Evolutionary conservation across 352 stramenopile species (phyloP), one percentile per base, ranked within the genome.

Genomic region (Pythium vanterpoolii): DNA sequence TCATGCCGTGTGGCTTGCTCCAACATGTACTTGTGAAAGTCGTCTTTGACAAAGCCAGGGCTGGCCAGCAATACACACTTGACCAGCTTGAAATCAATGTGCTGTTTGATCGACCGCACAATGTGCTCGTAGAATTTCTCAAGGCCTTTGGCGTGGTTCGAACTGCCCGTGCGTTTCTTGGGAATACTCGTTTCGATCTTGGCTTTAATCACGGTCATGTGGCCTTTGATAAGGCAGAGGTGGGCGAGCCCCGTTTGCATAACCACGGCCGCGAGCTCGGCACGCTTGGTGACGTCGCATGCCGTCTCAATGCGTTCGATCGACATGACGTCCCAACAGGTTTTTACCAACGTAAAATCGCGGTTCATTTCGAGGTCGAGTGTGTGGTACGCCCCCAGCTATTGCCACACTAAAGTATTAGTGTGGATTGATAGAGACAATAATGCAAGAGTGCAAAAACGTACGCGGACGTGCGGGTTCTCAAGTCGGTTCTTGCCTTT

Each of bases 351-450:
- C 19, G 87, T 97, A 72, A 99, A 99, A 66, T 98, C 90, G 60
- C 93, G 84, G 71, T 98, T 96, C 70, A 98, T 80, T 78, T 98
- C 96, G 10, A 99, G 69, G 46, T 98, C 97, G 30, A 99, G 66
- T 18, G 97, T 99, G 76, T 99, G 97, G 72, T 98, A 98, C 43
- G 96, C 95, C 51, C 97, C 97, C 70, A 99, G 84, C 76, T 96
- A 60, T n/a, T n/a, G n/a, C n/a, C n/a, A n/a, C n/a, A 27, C 44
- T 19, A 61, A 16, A 42, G 2, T 16, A 28, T 62, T 42, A 62
- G 27, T 51, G 5, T 27, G 7, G 11, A 30, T 34, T 23, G 5
- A 21, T 28, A 2, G n/a, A 40, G 16, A 46, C n/a, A 38, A 27
- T 26, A 44, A 28, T 8, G 19, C 44, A 36, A 10, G 13, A 49